Base-by-base conservation (phyloP, 2,329 filamentous ascomycete species). In the Didymellaceae sp. region DNA sequence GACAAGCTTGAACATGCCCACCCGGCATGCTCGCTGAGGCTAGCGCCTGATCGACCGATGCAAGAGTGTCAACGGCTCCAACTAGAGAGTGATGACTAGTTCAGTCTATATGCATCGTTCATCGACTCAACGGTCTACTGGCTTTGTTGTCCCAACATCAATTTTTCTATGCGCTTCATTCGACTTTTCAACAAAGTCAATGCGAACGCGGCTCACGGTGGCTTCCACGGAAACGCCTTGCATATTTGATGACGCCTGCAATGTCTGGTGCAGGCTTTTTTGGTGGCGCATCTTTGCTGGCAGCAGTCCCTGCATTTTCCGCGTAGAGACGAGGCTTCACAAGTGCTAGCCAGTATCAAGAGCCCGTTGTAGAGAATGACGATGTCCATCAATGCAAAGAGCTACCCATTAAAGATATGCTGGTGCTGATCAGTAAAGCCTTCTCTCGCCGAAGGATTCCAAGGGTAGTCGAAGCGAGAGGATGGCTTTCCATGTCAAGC, bases 1-100 rank as follows among this genome's bases (percentile, higher is more conserved):
- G 49, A 58, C 47, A 25, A 54, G 34, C 55, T 45, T 60, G 44
- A n/a, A n/a, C n/a, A n/a, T n/a, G n/a, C n/a, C n/a, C n/a, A n/a
- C n/a, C n/a, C n/a, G n/a, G n/a, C n/a, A n/a, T 30, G 35, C 38
- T 38, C 26, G 18, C 26, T 30, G 9, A 14, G 35, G 9, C 51
- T 52, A 51, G 49, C 52, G 43, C 37, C 43, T 14, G 26, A 28
- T 28, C 26, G 26, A 28, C 5, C 37, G 16, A 38, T 39, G 55
- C 41, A 37, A 10, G 16, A 6, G 33, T 33, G 14, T 21, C 21
- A 28, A 46, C 32, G 30, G 43, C 24, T 35, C 21, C 31, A 16
- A 18, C 14, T 7, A 18, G 32, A 38, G 14, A 50, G 25, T 31
- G 16, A 45, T 35, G 22, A 16, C 13, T 32, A 18, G 16, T 25